phyloP scores from a whole-genome alignment of 768 basidiomycete species.

The Tulasnella calospora region DNA sequence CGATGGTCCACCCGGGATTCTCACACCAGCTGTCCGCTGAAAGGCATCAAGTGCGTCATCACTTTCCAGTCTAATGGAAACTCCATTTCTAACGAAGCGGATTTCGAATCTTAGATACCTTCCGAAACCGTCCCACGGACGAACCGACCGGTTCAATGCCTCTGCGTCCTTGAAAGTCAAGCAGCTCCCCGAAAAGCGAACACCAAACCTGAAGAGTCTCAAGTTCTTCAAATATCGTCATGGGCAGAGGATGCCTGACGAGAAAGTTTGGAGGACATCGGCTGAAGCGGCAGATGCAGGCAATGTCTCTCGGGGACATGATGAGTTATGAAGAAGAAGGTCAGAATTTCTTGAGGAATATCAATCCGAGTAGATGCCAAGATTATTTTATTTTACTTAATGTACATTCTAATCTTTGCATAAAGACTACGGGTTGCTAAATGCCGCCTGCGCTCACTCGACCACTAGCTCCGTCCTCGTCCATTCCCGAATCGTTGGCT shows the following conservation, averaged over 20 bases:
- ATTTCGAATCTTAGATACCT: not conserved
- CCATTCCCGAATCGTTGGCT: too few relatives aligned
- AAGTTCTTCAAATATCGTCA: slow-evolving; percentile 17
- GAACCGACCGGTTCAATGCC: not conserved
- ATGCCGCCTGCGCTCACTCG: too few relatives aligned
- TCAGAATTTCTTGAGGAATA: not conserved
- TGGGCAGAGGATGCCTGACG: slow-evolving; percentile 7
- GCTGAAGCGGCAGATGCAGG: not conserved
- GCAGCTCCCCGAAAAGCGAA: not conserved
- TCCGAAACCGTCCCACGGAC: not conserved
- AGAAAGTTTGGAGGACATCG: slow-evolving; percentile 5
- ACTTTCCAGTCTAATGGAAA: not conserved
- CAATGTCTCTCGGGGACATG: not conserved
- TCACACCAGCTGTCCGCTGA: not conserved
- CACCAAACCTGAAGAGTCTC: not conserved
- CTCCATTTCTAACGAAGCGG: not conserved
- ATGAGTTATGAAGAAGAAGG: not conserved
- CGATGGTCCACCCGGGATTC: not conserved
- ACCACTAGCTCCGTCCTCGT: too few relatives aligned
- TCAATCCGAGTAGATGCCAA: not conserved
- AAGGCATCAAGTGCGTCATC: not conserved
- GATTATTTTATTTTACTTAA: too few relatives aligned
- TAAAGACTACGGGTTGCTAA: too few relatives aligned
- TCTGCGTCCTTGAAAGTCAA: not conserved
- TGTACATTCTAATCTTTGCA: too few relatives aligned